Base-by-base conservation (phyloP, 495 filamentous ascomycete genomes). In the Rhypophila decipiens region DNA sequence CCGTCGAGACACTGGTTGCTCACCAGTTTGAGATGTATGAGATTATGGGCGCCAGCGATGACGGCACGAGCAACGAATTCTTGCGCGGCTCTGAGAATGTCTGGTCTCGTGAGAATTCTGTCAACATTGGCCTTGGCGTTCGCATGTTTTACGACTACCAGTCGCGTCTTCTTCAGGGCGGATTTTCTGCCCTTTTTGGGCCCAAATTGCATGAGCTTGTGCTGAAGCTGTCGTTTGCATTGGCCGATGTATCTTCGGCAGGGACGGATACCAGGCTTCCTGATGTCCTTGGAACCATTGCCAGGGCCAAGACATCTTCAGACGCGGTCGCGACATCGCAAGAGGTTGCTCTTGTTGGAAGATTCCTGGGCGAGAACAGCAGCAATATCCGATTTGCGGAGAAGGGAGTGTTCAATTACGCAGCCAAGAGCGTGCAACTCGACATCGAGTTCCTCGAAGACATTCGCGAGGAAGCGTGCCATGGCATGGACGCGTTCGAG, bases 71-170 rank as follows among this genome's bases (percentile, higher is more conserved):
- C 20, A 49, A 57, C 2, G 24, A 41, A 38, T 52, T 45, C 35
- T 33, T 62, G 0, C 47, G 52, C 0, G 45, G 57, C 13, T 53
- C 57, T 0, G 59, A 54, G 9, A 63, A 71, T 17, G 57, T 75
- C 39, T 75, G 72, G 72, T 63, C 67, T 11, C 68, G 63, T 7
- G 70, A 67, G 19, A 56, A 65, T 21, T 45, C 74, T 31, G 56
- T 69, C 19, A 74, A 70, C 40, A 69, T 71, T 37, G 54, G 57
- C 0, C 64, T 72, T 10, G 72, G 72, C 15, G 63, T 76, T 9
- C 64, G 72, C 20, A 71, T 68, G 39, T 75, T 76, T 44, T 76
- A 75, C 44, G 59, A 69, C 31, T 75, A 75, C 46, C 73, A 76
- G 60, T 70, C 66, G 21, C 64, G 73, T 15, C 57, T 75, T 5